A percentile compares a stretch with the other conserved stretches of the same genome.
Conservation (phyloP, 306 rosid species). For the Dryas alaskensis region DNA sequence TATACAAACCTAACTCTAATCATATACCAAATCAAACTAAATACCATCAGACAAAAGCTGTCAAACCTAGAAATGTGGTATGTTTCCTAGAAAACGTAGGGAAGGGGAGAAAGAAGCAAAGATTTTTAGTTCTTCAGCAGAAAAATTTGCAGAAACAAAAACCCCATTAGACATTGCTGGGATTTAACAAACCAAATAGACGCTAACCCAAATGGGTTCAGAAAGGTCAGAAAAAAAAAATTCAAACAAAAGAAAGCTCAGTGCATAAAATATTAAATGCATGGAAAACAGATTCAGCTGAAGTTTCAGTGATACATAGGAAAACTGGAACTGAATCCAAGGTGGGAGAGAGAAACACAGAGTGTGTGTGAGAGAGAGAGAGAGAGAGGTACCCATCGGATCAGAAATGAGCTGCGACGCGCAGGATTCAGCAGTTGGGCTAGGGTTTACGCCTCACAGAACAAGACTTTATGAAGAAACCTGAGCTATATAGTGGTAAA, state of each 20-base stretch:
- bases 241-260: not conserved
- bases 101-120: not conserved
- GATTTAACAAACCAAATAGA: not conserved
- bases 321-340: not conserved
- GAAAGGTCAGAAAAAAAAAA: not conserved
- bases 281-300: not conserved
- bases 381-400: slow-evolving; percentile 8
- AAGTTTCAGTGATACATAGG: not conserved
- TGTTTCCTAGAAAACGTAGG: not conserved
- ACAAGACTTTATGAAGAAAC: not conserved
- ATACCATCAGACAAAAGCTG: not conserved
- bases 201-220: not conserved
- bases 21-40: not conserved
- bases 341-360: not conserved
- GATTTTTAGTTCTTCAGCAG: not conserved
- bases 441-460: not conserved
- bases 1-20: not conserved
- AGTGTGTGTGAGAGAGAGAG: not conserved
- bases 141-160: not conserved
- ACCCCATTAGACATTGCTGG: not conserved
- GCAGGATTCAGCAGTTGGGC: not conserved
- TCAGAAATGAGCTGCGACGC: not conserved
- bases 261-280: not conserved
- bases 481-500: not conserved
- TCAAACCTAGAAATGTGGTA: not conserved